phyloP scores from a whole-genome alignment of 331 rosid species.

The Malus hybrid region DNA sequence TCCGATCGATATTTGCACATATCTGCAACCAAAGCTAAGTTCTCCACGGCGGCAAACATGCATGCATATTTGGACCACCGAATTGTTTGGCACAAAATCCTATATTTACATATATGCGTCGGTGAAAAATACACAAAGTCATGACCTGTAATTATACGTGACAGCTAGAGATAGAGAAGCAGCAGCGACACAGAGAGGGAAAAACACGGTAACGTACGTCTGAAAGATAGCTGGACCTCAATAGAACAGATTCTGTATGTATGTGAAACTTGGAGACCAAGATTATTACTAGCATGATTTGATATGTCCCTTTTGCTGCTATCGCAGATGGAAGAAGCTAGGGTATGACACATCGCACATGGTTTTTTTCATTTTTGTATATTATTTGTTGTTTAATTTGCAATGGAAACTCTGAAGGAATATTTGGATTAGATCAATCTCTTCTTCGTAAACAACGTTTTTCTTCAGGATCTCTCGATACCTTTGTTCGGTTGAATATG shows the following conservation, averaged over 20 bases:
- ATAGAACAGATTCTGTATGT: background rate
- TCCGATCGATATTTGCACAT: background rate
- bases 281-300: background rate
- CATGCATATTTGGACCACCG: background rate
- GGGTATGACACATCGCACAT: background rate
- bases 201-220: slow-evolving; percentile 5
- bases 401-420: background rate
- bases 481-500: too few species aligned
- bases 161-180: background rate
- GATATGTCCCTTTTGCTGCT: background rate
- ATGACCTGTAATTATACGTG: background rate
- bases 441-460: too few species aligned
- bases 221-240: slow-evolving; percentile 12
- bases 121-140: background rate
- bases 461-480: too few species aligned
- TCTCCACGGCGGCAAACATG: background rate
- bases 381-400: background rate
- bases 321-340: background rate
- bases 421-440: too few species aligned
- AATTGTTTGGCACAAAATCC: background rate
- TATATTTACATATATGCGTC: background rate
- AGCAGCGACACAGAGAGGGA: background rate
- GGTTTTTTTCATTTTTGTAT: background rate
- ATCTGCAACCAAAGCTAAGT: background rate
- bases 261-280: slow-evolving; percentile 6